Conservation (phyloP, 148 eudicot species). For the Rheum nobile region DNA sequence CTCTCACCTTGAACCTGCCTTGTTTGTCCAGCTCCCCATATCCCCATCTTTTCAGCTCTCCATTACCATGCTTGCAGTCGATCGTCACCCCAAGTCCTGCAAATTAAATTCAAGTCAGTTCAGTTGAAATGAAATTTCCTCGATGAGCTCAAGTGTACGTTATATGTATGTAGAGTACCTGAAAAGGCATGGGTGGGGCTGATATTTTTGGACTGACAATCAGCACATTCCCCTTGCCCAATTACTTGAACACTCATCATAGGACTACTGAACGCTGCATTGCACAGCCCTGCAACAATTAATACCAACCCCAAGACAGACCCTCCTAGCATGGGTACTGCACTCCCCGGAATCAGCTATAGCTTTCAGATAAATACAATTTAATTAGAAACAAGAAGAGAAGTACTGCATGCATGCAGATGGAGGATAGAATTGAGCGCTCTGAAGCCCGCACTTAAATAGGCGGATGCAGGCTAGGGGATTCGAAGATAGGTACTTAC, state of each 20-base stretch:
- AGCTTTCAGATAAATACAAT: neutral
- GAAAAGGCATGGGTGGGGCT: conserved; percentile 34
- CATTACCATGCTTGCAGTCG: conserved; percentile 32
- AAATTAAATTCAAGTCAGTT: neutral
- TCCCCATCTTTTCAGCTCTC: conserved; percentile 25
- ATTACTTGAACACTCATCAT: conserved; percentile 26
- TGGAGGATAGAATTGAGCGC: neutral
- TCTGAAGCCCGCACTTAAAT: neutral
- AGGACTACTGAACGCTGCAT: conserved; percentile 17
- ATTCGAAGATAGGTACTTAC: neutral
- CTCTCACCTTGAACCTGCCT: conserved; percentile 22
- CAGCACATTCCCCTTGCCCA: conserved; percentile 46
- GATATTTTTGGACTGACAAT: conserved; percentile 37
- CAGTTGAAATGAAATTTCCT: too few relatives aligned
- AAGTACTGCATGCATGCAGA: neutral
- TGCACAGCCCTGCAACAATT: conserved; percentile 25
- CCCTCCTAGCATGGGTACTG: conserved; percentile 13
- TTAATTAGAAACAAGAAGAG: neutral
- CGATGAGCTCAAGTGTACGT: too few relatives aligned
- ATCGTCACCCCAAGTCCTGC: conserved; percentile 36
- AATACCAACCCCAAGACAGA: conserved; percentile 21
- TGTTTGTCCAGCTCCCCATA: conserved; percentile 24
- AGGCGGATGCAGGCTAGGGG: neutral
- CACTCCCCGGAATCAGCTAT: neutral
- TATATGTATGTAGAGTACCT: conserved; percentile 21